phyloP scores from a whole-genome alignment of 306 rosid species.

The Cicer bijugum region DNA sequence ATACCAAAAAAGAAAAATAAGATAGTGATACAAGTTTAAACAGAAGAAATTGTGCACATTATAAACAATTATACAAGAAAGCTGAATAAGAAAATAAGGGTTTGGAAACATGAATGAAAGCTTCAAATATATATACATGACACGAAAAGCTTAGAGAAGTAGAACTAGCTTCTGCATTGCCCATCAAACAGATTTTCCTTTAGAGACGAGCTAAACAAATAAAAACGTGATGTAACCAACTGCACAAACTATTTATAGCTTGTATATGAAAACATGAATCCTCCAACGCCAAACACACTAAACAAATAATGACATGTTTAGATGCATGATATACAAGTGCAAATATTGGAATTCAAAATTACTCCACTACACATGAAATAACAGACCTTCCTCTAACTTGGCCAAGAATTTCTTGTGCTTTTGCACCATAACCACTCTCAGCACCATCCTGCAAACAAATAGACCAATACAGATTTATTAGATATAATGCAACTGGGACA shows the following conservation, averaged over 20 bases:
- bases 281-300: slow-evolving; percentile 7
- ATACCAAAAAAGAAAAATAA: slow-evolving; percentile 3
- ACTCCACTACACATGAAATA: neutral
- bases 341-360: neutral
- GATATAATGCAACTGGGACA: neutral
- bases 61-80: neutral
- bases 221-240: neutral
- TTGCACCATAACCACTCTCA: slow-evolving; percentile 90
- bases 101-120: slow-evolving; percentile 8
- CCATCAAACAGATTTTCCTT: slow-evolving; percentile 24
- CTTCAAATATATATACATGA: neutral
- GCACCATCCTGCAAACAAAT: slow-evolving; percentile 78
- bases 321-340: neutral
- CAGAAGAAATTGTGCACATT: neutral
- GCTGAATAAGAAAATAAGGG: neutral
- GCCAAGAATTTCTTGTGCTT: slow-evolving; percentile 91
- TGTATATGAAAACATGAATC: neutral
- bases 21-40: neutral
- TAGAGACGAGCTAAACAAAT: neutral
- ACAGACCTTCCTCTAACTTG: slow-evolving; percentile 93
- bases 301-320: slow-evolving; percentile 7
- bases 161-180: neutral
- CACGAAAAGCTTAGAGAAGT: slow-evolving; percentile 3
- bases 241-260: neutral
- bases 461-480: slow-evolving; percentile 23